phyloP scores from a whole-genome alignment of 805 yeast species.

The Candida germanica region DNA sequence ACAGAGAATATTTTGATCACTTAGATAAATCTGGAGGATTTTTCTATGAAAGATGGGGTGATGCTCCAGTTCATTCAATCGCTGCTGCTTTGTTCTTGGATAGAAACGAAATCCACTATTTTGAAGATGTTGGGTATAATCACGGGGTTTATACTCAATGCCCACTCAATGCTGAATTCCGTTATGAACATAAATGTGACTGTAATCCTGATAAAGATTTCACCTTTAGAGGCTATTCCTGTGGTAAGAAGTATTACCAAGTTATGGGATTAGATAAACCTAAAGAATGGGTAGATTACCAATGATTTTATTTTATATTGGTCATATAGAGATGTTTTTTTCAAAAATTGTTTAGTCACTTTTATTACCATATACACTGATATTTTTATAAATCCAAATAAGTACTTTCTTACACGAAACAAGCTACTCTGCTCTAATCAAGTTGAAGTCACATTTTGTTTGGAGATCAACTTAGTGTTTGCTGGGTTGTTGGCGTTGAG shows the following conservation, averaged over 20 bases:
- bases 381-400: too few species aligned
- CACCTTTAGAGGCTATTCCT: constrained; percentile 20
- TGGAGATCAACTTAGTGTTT: not conserved
- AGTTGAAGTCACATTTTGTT: constrained; percentile 8
- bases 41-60: constrained; percentile 93
- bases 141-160: constrained; percentile 81
- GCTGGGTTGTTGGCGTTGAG: too few species aligned
- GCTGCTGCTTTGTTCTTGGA: constrained; percentile 79
- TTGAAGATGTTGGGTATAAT: constrained; percentile 80
- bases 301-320: too few species aligned
- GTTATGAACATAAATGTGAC: constrained; percentile 60
- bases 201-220: constrained; percentile 57
- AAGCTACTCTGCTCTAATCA: too few species aligned
- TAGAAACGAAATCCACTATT: constrained; percentile 67
- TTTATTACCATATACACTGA: not conserved
- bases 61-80: constrained; percentile 88
- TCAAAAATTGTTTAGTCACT: not conserved
- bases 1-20: constrained; percentile 64
- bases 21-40: constrained; percentile 87
- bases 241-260: constrained; percentile 30
- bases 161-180: constrained; percentile 62
- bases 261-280: constrained; percentile 30
- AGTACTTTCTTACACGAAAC: too few species aligned
- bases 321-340: too few species aligned
- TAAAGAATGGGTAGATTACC: constrained; percentile 25